Conservation (phyloP, 257 asterid genomes). For the Jasminum sambac region DNA sequence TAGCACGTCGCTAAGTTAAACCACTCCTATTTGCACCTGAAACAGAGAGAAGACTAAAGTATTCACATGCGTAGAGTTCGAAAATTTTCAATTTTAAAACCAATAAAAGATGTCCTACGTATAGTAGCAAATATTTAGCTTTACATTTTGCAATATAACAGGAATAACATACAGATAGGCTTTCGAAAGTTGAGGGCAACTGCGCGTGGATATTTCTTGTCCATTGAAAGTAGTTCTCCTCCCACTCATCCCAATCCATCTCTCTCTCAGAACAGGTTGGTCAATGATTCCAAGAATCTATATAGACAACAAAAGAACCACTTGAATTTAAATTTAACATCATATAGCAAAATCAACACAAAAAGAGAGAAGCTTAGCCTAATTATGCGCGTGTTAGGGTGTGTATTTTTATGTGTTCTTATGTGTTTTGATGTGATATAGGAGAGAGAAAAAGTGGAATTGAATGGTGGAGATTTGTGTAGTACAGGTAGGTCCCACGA, state of each 20-base stretch:
- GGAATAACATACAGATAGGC: constrained; percentile 71
- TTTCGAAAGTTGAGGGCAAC: constrained; percentile 74
- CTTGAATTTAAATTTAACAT: constrained; percentile 3
- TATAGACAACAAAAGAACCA: constrained; percentile 19
- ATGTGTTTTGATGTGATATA: too few relatives aligned
- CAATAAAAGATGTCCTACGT: not conserved
- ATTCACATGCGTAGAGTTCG: constrained; percentile 18
- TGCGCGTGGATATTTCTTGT: constrained; percentile 68
- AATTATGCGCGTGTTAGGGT: too few relatives aligned
- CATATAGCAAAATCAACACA: constrained; percentile 6
- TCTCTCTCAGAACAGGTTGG: constrained; percentile 91
- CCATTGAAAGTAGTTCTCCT: constrained; percentile 78
- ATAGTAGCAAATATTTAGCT: not conserved
- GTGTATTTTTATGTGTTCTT: too few relatives aligned
- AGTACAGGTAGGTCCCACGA: too few relatives aligned
- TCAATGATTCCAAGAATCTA: constrained; percentile 94
- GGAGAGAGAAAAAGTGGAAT: too few relatives aligned
- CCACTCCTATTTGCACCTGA: not conserved
- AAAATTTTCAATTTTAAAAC: not conserved
- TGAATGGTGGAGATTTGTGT: too few relatives aligned
- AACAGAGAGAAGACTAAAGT: constrained; percentile 17
- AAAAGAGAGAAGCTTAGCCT: not conserved
- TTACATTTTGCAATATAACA: not conserved
- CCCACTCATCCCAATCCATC: constrained; percentile 87
- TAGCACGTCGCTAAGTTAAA: not conserved